These are phyloP conservation scores for Discostella pseudostelligera DNA, from an alignment of 108 stramenopile species.

Conservation along the genomic window DNA sequence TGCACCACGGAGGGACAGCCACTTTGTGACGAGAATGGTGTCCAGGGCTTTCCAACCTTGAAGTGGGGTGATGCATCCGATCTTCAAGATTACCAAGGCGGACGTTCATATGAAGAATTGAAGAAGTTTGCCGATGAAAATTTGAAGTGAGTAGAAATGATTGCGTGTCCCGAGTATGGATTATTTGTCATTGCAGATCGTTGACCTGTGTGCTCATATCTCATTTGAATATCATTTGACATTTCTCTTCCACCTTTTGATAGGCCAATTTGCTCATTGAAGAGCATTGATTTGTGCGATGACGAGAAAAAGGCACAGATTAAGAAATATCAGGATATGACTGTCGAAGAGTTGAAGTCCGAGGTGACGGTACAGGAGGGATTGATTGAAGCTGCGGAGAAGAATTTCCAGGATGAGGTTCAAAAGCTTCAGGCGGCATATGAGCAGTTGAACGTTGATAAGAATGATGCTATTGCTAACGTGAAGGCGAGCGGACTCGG, in stretches of 20 bases:
- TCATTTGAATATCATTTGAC: neutral
- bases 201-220: neutral
- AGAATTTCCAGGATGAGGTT: constrained; percentile 57
- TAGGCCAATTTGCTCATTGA: constrained; percentile 51
- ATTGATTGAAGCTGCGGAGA: constrained; percentile 55
- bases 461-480: constrained; percentile 60
- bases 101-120: constrained; percentile 61
- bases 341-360: constrained; percentile 49
- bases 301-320: constrained; percentile 62
- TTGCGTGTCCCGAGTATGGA: no score
- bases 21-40: constrained; percentile 65
- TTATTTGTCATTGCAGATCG: neutral
- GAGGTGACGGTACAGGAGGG: constrained; percentile 54
- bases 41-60: constrained; percentile 83
- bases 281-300: constrained; percentile 62
- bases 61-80: constrained; percentile 66
- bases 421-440: constrained; percentile 66
- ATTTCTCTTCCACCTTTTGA: neutral
- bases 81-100: constrained; percentile 78
- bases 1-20: constrained; percentile 73
- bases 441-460: constrained; percentile 56
- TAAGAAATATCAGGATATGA: constrained; percentile 46
- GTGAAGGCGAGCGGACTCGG: constrained; percentile 81
- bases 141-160: constrained; percentile 46
- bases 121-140: constrained; percentile 66